phyloP scores from a whole-genome alignment of 2,329 filamentous ascomycete species.

The Ceratocystis variospora region DNA sequence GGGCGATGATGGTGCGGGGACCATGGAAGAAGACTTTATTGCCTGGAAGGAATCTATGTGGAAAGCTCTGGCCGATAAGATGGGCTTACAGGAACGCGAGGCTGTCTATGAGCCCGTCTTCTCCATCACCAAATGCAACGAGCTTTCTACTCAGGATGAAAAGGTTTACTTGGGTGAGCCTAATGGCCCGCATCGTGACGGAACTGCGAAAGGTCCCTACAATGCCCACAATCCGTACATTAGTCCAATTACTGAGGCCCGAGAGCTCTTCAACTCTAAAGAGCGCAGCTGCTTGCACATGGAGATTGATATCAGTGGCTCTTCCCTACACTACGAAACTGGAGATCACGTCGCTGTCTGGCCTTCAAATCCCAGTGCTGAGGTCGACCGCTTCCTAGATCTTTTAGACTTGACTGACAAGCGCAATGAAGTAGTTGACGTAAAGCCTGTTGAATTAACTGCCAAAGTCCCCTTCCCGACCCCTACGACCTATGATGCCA shows the following conservation, averaged over 20 bases:
- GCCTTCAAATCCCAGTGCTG: slow-evolving; percentile 86
- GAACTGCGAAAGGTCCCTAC: slow-evolving; percentile 70
- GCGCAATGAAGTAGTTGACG: slow-evolving; percentile 65
- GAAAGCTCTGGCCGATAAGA: slow-evolving; percentile 64
- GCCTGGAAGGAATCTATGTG: slow-evolving; percentile 99
- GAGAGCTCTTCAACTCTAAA: slow-evolving; percentile 76
- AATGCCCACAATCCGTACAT: slow-evolving; percentile 96
- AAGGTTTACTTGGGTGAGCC: slow-evolving; percentile 92
- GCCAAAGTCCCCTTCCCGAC: slow-evolving; percentile 96
- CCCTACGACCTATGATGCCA: slow-evolving; percentile 90
- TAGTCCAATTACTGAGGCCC: slow-evolving; percentile 81
- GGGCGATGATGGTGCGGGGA: slow-evolving; percentile 93
- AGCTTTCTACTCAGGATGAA: slow-evolving; percentile 57
- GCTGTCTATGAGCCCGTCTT: slow-evolving; percentile 92
- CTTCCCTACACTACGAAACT: slow-evolving; percentile 84
- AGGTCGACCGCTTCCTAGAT: slow-evolving; percentile 79
- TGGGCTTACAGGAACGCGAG: slow-evolving; percentile 88
- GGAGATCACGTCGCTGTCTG: slow-evolving; percentile 95
- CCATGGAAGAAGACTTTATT: slow-evolving; percentile 98
- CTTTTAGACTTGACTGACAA: slow-evolving; percentile 64
- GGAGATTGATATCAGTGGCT: slow-evolving; percentile 82
- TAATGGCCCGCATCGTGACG: slow-evolving; percentile 89
- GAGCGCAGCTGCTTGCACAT: slow-evolving; percentile 92
- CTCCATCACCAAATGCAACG: slow-evolving; percentile 61
- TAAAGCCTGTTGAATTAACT: slow-evolving; percentile 86